These are phyloP conservation scores for Melampsora americana DNA, from an alignment of 1,284 basidiomycete species.

Conservation along the genomic window DNA sequence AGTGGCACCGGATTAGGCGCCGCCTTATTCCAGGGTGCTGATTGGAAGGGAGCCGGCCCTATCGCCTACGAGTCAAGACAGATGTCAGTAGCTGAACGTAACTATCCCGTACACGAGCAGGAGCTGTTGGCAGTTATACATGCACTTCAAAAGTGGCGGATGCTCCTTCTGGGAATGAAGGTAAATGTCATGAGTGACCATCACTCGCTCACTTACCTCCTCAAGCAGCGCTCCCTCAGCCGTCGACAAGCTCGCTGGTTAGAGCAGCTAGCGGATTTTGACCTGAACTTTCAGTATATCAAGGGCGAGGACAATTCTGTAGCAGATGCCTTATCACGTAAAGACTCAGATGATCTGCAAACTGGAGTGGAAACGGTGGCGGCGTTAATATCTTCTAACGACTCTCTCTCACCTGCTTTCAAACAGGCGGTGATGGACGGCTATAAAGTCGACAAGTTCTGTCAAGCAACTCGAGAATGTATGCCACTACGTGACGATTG, in stretches of 20 bases:
- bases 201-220: too few species aligned
- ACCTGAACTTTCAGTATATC: conserved; percentile 8
- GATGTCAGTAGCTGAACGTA: neutral
- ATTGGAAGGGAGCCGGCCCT: conserved; percentile 15
- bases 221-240: too few species aligned
- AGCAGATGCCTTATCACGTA: neutral
- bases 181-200: too few species aligned
- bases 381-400: neutral
- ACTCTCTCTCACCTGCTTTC: neutral
- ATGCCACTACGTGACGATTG: conserved; percentile 1
- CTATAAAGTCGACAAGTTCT: neutral
- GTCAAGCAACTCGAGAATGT: neutral
- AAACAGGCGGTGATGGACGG: neutral
- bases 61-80: conserved; percentile 44
- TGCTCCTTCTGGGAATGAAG: conserved; percentile 12
- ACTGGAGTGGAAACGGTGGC: neutral
- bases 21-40: conserved; percentile 28
- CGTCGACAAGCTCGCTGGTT: neutral
- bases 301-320: neutral
- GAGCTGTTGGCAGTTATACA: conserved; percentile 4
- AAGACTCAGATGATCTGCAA: neutral
- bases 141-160: conserved; percentile 11
- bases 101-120: too few species aligned
- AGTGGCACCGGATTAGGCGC: conserved; percentile 25
- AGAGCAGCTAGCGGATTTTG: neutral